Evolutionary conservation across 192 early-diverging fungal genomes (phyloP), one percentile per base, ranked within the genome.

Genomic region (Neocallimastix lanati): DNA sequence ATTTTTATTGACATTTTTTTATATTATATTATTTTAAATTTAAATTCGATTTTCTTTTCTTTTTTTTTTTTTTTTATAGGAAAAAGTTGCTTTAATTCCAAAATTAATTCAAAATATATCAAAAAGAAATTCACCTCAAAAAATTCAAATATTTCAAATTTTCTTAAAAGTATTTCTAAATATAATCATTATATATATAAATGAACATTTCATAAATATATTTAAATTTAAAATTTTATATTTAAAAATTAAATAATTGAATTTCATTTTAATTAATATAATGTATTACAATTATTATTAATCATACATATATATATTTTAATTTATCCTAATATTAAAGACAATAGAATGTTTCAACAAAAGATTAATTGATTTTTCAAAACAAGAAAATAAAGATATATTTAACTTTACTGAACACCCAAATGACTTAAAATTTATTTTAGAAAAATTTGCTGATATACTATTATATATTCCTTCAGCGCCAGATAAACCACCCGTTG

Each of bases 71-170:
- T 33, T 33, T 6, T 33, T 83, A 2, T 82, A 89, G 38, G 88
- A 91, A 80, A 80, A 81, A 12, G 80, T 82, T 14, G 77, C 78
- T 13, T 82, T 87, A 29, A 80, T 94, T 12, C 92, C 95, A 2
- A 77, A 82, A 14, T 83, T 97, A 28, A 81, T 95, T 28, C 86
- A 82, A 29, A 88, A 86, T 2, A 91, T 95, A 12, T 81, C 87
- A 12, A 80, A 78, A 35, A 85, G 93, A 77, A 86, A 89, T 16
- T 77, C 78, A 2, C 76, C 87, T 0, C 94, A 94, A 81, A 90
- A 90, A 77, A 85, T 83, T 4, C 86, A 88, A 14, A 77, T 96
- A 12, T 67, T 90, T 9, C 87, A 91, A 76, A 88, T 95, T 80
- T 82, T 91, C 15, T 79, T 94, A 16, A 89, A 88, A n/a, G 92